These are phyloP conservation scores for Chamaecyparis obtusa DNA, from an alignment of 75 land plant genomes.

Conservation along the genomic window DNA sequence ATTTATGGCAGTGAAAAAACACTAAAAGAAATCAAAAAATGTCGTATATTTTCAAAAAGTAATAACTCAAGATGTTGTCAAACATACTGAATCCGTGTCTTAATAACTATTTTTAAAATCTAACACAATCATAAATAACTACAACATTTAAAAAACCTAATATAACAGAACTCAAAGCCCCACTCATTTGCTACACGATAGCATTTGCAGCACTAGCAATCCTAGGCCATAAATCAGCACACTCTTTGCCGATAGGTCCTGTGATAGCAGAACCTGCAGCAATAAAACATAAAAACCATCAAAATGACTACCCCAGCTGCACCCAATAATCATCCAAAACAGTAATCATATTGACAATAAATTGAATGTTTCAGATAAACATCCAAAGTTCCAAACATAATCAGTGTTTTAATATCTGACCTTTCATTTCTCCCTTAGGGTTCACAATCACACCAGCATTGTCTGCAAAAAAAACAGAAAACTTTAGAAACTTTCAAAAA, in stretches of 20 bases:
- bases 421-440: conserved; percentile 76
- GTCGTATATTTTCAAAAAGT: too few species aligned
- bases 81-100: too few species aligned
- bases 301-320: not conserved
- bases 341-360: not conserved
- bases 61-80: too few species aligned
- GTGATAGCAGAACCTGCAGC: conserved; percentile 22
- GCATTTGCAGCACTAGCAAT: conserved; percentile 75
- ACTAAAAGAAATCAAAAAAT: too few species aligned
- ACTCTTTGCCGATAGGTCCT: conserved; percentile 45
- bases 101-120: not conserved
- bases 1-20: too few species aligned
- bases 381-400: not conserved
- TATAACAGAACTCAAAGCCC: not conserved
- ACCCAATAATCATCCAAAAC: not conserved
- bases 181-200: conserved; percentile 20
- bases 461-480: conserved; percentile 28
- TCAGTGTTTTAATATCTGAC: conserved; percentile 16
- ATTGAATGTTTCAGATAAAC: not conserved
- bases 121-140: not conserved
- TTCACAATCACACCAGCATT: conserved; percentile 75
- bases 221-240: conserved; percentile 48
- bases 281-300: not conserved
- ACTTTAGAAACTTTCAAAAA: not conserved
- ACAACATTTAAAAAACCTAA: not conserved